These are phyloP conservation scores for Cicer arietinum DNA, from an alignment of 306 rosid genomes.

Conservation along the genomic window DNA sequence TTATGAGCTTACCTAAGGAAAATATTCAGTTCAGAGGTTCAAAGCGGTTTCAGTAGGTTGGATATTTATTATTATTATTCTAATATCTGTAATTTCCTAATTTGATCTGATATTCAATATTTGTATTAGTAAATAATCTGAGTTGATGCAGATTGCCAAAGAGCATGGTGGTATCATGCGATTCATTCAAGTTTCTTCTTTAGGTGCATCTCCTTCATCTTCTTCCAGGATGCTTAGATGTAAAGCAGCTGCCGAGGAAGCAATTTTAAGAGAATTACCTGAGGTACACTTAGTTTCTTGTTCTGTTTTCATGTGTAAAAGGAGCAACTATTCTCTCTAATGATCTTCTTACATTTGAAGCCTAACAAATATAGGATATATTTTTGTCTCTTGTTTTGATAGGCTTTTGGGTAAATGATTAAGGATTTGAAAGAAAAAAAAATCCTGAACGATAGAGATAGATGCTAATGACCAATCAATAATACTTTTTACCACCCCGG, in stretches of 20 bases:
- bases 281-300: slow-evolving; percentile 62
- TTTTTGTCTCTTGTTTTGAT: slow-evolving; percentile 25
- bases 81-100: slow-evolving; percentile 40
- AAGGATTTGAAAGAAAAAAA: background rate
- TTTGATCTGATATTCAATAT: slow-evolving; percentile 21
- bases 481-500: slow-evolving; percentile 2
- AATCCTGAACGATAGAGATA: slow-evolving; percentile 17
- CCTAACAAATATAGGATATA: slow-evolving; percentile 10
- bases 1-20: slow-evolving; percentile 17
- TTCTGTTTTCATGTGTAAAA: slow-evolving; percentile 25
- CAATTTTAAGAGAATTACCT: slow-evolving; percentile 77
- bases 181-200: slow-evolving; percentile 88
- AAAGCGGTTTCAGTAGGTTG: background rate
- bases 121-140: slow-evolving; percentile 32
- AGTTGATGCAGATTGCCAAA: slow-evolving; percentile 77
- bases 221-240: slow-evolving; percentile 81
- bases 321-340: slow-evolving; percentile 7
- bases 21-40: slow-evolving; percentile 9
- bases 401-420: slow-evolving; percentile 25
- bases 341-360: slow-evolving; percentile 1
- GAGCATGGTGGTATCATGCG: slow-evolving; percentile 98
- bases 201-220: slow-evolving; percentile 91
- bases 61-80: slow-evolving; percentile 12
- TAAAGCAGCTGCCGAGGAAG: slow-evolving; percentile 92
- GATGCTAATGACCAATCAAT: slow-evolving; percentile 18